Conservation (phyloP, 495 filamentous ascomycete species). For the Lophiostoma macrostomum region DNA sequence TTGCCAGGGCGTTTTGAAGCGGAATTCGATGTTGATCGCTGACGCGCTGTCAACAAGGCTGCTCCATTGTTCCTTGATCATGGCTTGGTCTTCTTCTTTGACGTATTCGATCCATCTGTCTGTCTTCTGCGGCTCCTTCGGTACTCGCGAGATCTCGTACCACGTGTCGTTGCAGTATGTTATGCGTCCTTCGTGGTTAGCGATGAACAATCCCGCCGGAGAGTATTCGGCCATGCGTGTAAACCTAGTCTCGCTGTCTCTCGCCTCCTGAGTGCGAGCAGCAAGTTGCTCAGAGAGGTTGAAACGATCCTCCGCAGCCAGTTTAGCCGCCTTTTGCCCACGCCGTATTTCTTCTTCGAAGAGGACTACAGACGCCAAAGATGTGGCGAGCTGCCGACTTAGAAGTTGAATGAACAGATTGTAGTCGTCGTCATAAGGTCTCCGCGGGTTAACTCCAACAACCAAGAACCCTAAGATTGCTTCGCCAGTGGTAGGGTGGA, state of each 20-base stretch:
- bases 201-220: constrained; percentile 71
- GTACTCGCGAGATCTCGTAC: constrained; percentile 55
- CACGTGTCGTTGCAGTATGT: constrained; percentile 73
- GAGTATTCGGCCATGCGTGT: constrained; percentile 72
- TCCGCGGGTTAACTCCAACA: constrained; percentile 64
- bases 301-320: constrained; percentile 63
- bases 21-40: constrained; percentile 62
- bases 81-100: constrained; percentile 56
- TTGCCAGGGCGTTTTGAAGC: constrained; percentile 62
- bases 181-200: constrained; percentile 57
- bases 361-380: constrained; percentile 66
- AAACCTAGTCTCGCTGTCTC: constrained; percentile 69
- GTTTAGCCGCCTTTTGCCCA: constrained; percentile 61
- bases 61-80: constrained; percentile 54
- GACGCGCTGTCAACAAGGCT: constrained; percentile 54
- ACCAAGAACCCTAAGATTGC: constrained; percentile 65
- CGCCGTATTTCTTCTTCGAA: constrained; percentile 72
- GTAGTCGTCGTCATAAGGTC: constrained; percentile 69
- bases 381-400: constrained; percentile 65
- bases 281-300: constrained; percentile 65
- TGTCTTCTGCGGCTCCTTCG: constrained; percentile 47
- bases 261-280: constrained; percentile 62
- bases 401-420: constrained; percentile 66
- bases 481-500: constrained; percentile 65
- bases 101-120: constrained; percentile 65